Evolutionary conservation across 495 filamentous ascomycete genomes (phyloP), one percentile per base, ranked within the genome.

Genomic region (Penicillium psychrofluorescens): DNA sequence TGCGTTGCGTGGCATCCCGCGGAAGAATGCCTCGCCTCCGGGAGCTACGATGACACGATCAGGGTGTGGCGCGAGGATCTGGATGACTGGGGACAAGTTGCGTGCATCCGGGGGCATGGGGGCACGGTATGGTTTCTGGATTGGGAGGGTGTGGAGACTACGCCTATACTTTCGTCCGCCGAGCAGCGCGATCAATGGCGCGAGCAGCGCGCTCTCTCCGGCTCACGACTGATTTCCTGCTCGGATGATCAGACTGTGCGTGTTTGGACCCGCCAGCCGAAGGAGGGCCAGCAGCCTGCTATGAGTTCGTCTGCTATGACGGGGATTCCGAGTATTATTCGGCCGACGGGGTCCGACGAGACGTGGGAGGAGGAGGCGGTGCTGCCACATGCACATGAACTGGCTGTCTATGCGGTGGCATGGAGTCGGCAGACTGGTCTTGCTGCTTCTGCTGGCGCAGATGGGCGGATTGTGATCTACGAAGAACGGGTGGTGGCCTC

Each of bases 31-130:
- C 70, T 98, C 12, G 92, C 88, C 6, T 88, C 83, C 52, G 85
- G 72, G 11, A 91, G 86, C 53, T 98, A 98, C 56, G 92, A 98
- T 54, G 86, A 98, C 51, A 92, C 85, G 10, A 81, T 95, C 27
- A 69, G 92, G 48, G 56, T 97, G 31, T 98, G 89, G 81, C 69
- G 84, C 28, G 91, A 95, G 71, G 91, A 95, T 65, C 69, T 77
- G 16, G 88, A 95, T 49, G 92, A 97, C 60, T 97, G 91, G 92
- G 80, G 81, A 8, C 91, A 90, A 50, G 83, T 92, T n/a, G 77
- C 81, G n/a, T 74, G 86, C 39, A 61, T 95, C 14, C 76, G 80
- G 50, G 88, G 83, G 0, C 89, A 95, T 62, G 65, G 63, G 40
- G 68, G 73, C 0, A 98, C 92, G 8, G 91, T 97, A 7, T 98